Percentiles rank a stretch among this genome's conserved stretches.
These are phyloP conservation scores for Agapanthus africanus DNA, from an alignment of 106 monocot species.

Conservation along the genomic window DNA sequence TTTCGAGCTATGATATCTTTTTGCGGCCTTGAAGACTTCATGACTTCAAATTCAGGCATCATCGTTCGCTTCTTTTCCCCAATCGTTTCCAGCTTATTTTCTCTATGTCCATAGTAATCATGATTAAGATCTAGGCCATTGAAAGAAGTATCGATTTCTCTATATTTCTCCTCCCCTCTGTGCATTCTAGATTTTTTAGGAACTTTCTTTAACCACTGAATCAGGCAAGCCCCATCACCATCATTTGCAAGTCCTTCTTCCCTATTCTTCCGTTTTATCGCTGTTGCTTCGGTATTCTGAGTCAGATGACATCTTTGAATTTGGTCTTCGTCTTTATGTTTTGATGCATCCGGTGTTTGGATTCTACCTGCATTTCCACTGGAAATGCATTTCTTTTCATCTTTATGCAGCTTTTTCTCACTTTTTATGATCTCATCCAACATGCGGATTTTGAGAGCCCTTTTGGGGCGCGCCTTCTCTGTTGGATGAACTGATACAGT, in stretches of 20 bases:
- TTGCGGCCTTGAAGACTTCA: neutral
- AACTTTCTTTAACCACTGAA: slow-evolving; percentile 29
- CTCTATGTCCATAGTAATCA: neutral
- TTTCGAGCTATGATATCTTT: too few relatives aligned
- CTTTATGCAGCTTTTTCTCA: slow-evolving; percentile 4
- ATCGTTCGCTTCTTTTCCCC: slow-evolving; percentile 8
- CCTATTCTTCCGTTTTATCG: slow-evolving; percentile 2
- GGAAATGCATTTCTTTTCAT: slow-evolving; percentile 4
- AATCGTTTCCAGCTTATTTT: neutral
- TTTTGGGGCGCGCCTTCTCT: slow-evolving; percentile 19
- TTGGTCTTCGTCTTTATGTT: neutral
- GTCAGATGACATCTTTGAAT: too few relatives aligned
- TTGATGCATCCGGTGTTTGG: neutral
- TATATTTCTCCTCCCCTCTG: too few relatives aligned
- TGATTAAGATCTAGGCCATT: slow-evolving; percentile 1
- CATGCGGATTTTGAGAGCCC: slow-evolving; percentile 32
- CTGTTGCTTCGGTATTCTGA: too few relatives aligned
- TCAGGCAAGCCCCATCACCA: slow-evolving; percentile 32
- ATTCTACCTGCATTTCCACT: slow-evolving; percentile 12
- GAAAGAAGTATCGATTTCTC: too few relatives aligned
- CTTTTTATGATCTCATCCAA: slow-evolving; percentile 51
- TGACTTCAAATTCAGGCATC: neutral
- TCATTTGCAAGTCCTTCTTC: slow-evolving; percentile 14
- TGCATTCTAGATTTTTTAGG: slow-evolving; percentile 19
- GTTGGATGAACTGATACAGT: slow-evolving; percentile 6